Evolutionary conservation across 768 basidiomycete genomes (phyloP).

Genomic region (Udeniomyces megalosporus): DNA sequence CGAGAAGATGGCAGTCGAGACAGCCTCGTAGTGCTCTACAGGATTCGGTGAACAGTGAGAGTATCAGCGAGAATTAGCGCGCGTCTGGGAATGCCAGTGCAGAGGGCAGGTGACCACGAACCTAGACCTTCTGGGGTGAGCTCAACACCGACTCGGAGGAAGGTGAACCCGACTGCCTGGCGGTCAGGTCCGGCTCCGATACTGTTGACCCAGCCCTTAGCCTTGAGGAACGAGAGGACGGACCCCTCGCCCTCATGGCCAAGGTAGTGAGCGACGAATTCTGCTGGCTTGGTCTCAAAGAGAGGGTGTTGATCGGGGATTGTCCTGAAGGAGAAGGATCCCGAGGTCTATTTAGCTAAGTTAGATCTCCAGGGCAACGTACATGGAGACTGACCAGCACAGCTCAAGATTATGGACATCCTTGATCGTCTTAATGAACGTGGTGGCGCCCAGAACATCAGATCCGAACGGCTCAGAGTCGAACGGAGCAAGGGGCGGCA

Average conservation of each 20-base stretch:
- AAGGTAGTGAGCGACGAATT: slow-evolving; percentile 50
- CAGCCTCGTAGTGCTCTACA: slow-evolving; percentile 56
- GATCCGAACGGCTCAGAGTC: slow-evolving; percentile 18
- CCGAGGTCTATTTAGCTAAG: too few relatives aligned
- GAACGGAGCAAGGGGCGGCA: slow-evolving; percentile 20
- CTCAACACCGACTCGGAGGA: slow-evolving; percentile 68
- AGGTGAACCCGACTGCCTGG: slow-evolving; percentile 55
- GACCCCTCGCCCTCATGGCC: slow-evolving; percentile 78
- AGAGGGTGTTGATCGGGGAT: slow-evolving; percentile 29
- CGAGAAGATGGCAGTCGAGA: slow-evolving; percentile 55
- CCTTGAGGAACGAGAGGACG: slow-evolving; percentile 73
- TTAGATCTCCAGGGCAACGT: too few relatives aligned
- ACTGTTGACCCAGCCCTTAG: slow-evolving; percentile 66
- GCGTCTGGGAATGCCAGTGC: too few relatives aligned
- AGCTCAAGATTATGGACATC: slow-evolving; percentile 68
- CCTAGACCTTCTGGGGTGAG: slow-evolving; percentile 75
- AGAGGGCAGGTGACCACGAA: slow-evolving; percentile 32
- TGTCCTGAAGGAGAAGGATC: slow-evolving; percentile 17
- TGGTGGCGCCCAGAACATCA: slow-evolving; percentile 19
- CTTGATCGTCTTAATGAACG: slow-evolving; percentile 72
- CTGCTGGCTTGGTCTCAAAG: slow-evolving; percentile 58
- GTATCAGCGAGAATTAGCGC: neutral
- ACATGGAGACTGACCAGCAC: slow-evolving; percentile 32
- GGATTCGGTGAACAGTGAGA: too few relatives aligned
- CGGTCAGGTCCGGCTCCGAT: slow-evolving; percentile 57